Evolutionary conservation across 345 rosid genomes (phyloP), one percentile per base, ranked within the genome.

Genomic region (Acer negundo): DNA sequence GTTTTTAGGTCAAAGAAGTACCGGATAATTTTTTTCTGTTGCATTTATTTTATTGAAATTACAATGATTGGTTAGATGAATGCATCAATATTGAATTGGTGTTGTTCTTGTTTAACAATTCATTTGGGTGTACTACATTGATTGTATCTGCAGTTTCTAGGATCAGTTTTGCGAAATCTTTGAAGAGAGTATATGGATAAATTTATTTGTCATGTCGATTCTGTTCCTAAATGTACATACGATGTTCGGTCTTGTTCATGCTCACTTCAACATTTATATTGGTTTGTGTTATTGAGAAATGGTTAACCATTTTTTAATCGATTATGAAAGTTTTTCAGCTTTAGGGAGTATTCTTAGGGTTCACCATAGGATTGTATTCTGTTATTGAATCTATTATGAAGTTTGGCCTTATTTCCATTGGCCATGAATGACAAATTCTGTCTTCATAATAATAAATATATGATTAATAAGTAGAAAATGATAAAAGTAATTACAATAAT

Each of bases 71-170:
- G 19, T 59, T 59, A 3, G 26, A 59, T n/a, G 26, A 59, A 59
- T 59, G 24, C 24, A 59, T 59, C 13, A 26, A 22, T 22, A 20
- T 59, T 7, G 26, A 10, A 59, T 59, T n/a, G 13, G 64, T 59
- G 26, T 59, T 59, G 23, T 20, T 10, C 11, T 59, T 4, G 23
- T 22, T n/a, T n/a, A 58, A 20, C 23, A 20, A 59, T 7, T 10
- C 28, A 59, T 59, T 12, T 19, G 22, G 64, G 28, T 59, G 64
- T 7, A 22, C 23, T 59, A 59, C 20, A 59, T n/a, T 59, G 23
- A n/a, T 20, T 68, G 72, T 68, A 22, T 55, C 35, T 55, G 74
- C 7, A 70, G 42, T 58, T 58, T 58, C 10, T 58, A n/a, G 62
- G 62, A 58, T 58, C 23, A 10, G 64, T 59, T 22, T 20, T 22